phyloP scores from a whole-genome alignment of 495 filamentous ascomycete genomes.

The Choiromyces venosus region DNA sequence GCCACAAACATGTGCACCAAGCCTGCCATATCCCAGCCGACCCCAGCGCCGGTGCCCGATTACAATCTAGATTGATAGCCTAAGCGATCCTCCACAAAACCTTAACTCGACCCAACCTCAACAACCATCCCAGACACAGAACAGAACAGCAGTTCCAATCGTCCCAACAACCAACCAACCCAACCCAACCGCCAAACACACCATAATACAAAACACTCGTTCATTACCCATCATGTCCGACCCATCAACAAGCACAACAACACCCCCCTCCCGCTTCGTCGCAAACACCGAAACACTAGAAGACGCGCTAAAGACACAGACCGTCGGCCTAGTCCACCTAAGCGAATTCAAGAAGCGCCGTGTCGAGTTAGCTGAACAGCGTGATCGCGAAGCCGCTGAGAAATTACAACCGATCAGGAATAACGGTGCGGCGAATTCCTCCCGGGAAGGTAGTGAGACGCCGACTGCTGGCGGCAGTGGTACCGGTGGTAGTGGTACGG shows the following conservation, averaged over 20 bases:
- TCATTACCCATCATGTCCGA: not conserved
- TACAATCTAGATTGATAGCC: too few species aligned
- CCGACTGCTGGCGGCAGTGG: slow-evolving; percentile 38
- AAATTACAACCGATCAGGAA: slow-evolving; percentile 50
- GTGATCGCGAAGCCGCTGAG: slow-evolving; percentile 72
- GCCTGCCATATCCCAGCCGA: too few species aligned
- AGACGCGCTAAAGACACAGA: slow-evolving; percentile 85
- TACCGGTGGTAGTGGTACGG: slow-evolving; percentile 34
- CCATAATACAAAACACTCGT: too few species aligned
- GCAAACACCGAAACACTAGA: slow-evolving; percentile 74
- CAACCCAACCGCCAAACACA: too few species aligned
- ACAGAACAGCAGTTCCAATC: not conserved
- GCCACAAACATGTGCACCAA: too few species aligned
- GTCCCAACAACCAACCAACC: too few species aligned
- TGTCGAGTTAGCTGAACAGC: slow-evolving; percentile 87
- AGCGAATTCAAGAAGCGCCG: slow-evolving; percentile 96
- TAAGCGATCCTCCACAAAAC: too few species aligned
- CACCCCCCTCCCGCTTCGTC: slow-evolving; percentile 68
- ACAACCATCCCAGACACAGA: too few species aligned
- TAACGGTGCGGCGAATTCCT: slow-evolving; percentile 30
- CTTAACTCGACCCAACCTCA: not conserved
- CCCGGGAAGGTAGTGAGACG: slow-evolving; percentile 45
- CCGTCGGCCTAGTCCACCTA: slow-evolving; percentile 85
- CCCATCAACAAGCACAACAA: slow-evolving; percentile 44
- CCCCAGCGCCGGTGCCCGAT: too few species aligned